A percentile compares a stretch with the other conserved stretches of the same genome.
phyloP scores from a whole-genome alignment of 345 rosid genomes.

The Combretum micranthum region DNA sequence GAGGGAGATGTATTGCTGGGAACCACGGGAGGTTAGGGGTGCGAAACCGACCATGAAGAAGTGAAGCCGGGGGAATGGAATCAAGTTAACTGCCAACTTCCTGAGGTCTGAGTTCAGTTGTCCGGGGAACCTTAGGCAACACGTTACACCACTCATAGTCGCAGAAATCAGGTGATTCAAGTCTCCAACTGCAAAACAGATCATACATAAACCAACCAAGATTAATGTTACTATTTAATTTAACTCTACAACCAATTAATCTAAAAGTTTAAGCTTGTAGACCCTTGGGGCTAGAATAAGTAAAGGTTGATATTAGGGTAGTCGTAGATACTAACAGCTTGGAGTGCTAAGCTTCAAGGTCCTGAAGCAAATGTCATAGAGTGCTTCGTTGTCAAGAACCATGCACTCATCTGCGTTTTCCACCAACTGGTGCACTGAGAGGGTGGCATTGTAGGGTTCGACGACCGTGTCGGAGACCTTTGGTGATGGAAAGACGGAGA shows the following conservation, averaged over 20 bases:
- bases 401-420: slow-evolving; percentile 97
- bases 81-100: slow-evolving; percentile 88
- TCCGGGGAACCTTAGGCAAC: slow-evolving; percentile 96
- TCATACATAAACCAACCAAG: background rate
- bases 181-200: slow-evolving; percentile 69
- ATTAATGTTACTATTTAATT: background rate
- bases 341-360: slow-evolving; percentile 96
- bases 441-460: slow-evolving; percentile 96
- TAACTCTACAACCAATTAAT: no score
- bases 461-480: slow-evolving; percentile 99
- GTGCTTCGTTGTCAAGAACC: slow-evolving; percentile 97
- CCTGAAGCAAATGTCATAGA: slow-evolving; percentile 96
- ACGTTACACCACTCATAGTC: slow-evolving; percentile 95
- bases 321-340: slow-evolving; percentile 56
- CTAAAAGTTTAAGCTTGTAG: background rate
- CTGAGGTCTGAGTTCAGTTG: slow-evolving; percentile 93
- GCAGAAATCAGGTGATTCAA: slow-evolving; percentile 92
- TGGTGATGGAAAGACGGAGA: slow-evolving; percentile 97
- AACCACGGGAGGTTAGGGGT: slow-evolving; percentile 45
- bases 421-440: slow-evolving; percentile 92
- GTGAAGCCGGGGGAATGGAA: slow-evolving; percentile 97
- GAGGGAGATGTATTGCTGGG: slow-evolving; percentile 47
- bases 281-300: background rate
- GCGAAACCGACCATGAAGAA: slow-evolving; percentile 99
- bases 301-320: background rate